phyloP scores from a whole-genome alignment of 1,284 basidiomycete genomes.

The Moesziomyces sp. region DNA sequence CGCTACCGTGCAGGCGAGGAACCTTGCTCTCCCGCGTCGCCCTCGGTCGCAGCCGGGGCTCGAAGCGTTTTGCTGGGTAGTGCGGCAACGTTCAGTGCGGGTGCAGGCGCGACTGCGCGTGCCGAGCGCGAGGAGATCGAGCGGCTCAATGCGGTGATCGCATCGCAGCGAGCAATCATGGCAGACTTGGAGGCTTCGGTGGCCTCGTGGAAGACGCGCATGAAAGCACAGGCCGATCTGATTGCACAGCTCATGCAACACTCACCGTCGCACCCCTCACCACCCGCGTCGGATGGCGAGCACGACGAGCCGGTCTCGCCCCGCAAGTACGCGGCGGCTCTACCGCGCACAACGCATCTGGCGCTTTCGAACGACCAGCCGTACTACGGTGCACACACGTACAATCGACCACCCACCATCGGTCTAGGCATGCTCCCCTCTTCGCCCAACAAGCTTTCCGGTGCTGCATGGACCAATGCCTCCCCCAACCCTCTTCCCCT shows the following conservation, averaged over 20 bases:
- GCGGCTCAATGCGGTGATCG: conserved; percentile 58
- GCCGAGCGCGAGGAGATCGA: conserved; percentile 58
- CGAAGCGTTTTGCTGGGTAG: conserved; percentile 24
- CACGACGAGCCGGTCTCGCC: conserved; percentile 3
- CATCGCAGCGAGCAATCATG: conserved; percentile 56
- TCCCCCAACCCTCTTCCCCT: conserved; percentile 48
- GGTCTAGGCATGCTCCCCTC: conserved; percentile 19
- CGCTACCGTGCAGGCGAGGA: conserved; percentile 20
- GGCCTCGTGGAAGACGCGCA: conserved; percentile 52
- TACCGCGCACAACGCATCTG: conserved; percentile 35
- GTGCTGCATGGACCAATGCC: conserved; percentile 1
- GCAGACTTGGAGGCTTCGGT: conserved; percentile 58
- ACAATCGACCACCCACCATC: conserved; percentile 42
- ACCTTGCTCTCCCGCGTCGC: conserved; percentile 7
- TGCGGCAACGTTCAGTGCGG: conserved; percentile 8
- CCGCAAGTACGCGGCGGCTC: neutral
- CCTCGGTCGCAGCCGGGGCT: conserved; percentile 9
- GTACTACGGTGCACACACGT: conserved; percentile 58
- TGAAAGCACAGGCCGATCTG: conserved; percentile 55
- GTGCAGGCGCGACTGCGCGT: neutral
- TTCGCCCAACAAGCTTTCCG: conserved; percentile 29
- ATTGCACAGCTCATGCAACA: conserved; percentile 45
- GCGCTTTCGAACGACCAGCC: conserved; percentile 22
- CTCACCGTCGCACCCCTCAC: neutral
- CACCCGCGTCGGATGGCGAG: conserved; percentile 27